Evolutionary conservation across 768 basidiomycete species (phyloP), one percentile per base, ranked within the genome.

Genomic region (Pholiota molesta): DNA sequence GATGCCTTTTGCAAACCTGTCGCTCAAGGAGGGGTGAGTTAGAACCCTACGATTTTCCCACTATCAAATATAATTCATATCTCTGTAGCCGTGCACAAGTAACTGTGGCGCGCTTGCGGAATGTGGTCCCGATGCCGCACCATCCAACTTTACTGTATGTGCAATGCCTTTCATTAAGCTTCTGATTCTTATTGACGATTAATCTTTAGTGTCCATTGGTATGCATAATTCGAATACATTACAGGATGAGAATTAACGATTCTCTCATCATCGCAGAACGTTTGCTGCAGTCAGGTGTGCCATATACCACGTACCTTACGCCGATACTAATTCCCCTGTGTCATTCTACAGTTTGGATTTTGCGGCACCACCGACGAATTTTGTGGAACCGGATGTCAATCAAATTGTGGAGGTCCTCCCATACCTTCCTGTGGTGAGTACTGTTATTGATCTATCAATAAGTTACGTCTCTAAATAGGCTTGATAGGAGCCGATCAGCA

Each of bases 401-500:
- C 59, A 52, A 40, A 59, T 35, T 60, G 55, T 39, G 60, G 60
- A 13, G 59, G 59, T 40, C 63, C 63, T 26, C 51, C 49, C 11
- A 57, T 61, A 21, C 60, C 63, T 5, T 61, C 63, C 23, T 62
- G 59, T 17, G 57, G 63, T 60, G 26, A 62, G 53, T 29, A 39
- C 58, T 13, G 45, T 42, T 29, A 39, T 19, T 37, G 19, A 29
- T 40, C 19, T 6, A n/a, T 49, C 47, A 3, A 23, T n/a, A 47
- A 29, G 17, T 37, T 51, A 29, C 42, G 35, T 19, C 56, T 45
- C 35, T 62, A 49, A 33, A 42, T n/a, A 17, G 13, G 28, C 5
- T 5, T 13, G 37, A 40, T 39, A 62, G 67, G 61, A 31, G 68
- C 65, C 28, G 66, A 67, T 47, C 66, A 70, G 59, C 61, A 64